Evolutionary conservation across 2,329 filamentous ascomycete species (phyloP).

Genomic region (Cercospora zeae-maydis): DNA sequence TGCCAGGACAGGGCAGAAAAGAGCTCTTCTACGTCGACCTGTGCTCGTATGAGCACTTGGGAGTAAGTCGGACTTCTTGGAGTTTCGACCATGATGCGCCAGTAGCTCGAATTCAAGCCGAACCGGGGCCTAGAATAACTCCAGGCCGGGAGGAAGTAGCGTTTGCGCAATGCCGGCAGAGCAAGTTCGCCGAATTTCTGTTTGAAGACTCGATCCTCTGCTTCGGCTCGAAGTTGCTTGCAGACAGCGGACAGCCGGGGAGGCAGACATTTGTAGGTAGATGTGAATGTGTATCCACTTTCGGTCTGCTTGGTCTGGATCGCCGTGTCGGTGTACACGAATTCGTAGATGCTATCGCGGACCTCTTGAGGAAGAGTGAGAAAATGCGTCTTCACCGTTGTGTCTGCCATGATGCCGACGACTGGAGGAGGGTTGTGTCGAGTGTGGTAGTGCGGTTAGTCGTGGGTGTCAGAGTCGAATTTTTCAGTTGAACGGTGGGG

Average conservation of each 20-base stretch:
- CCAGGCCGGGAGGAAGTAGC: background rate
- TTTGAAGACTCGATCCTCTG: background rate
- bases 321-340: background rate
- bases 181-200: background rate
- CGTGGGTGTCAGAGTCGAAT: background rate
- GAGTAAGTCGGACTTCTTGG: background rate
- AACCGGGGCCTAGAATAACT: background rate
- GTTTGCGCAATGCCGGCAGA: background rate
- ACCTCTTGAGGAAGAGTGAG: background rate
- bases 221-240: background rate
- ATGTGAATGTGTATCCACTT: background rate
- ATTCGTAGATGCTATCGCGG: background rate
- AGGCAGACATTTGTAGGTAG: background rate
- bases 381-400: background rate
- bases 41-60: background rate
- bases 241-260: background rate
- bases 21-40: background rate
- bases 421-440: background rate
- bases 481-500: too few species aligned
- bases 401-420: background rate
- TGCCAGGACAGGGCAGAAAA: too few species aligned
- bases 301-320: background rate
- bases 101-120: background rate
- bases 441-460: background rate
- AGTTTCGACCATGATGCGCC: background rate